These are phyloP conservation scores for Clitocybe nebularis DNA, from an alignment of 1,284 basidiomycete species.

Conservation along the genomic window DNA sequence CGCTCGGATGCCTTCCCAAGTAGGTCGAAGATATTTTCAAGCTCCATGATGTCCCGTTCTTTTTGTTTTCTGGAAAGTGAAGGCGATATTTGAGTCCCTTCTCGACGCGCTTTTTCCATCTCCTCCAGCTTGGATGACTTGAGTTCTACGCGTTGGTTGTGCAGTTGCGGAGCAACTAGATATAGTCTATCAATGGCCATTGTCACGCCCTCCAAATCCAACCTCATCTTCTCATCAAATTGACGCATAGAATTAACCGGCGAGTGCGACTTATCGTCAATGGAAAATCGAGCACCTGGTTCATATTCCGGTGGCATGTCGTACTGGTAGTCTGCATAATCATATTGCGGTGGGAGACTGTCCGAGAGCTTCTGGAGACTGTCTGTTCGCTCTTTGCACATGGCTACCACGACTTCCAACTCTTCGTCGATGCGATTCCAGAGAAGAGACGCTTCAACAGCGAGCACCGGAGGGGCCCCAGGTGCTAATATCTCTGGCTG, in stretches of 20 bases:
- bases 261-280: conserved; percentile 32
- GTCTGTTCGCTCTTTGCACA: conserved; percentile 59
- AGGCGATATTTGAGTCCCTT: conserved; percentile 22
- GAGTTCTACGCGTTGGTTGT: conserved; percentile 83
- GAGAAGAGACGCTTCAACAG: conserved; percentile 60
- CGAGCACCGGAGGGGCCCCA: conserved; percentile 44
- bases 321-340: conserved; percentile 41
- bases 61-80: conserved; percentile 42
- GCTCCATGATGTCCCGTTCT: conserved; percentile 46
- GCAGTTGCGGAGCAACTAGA: conserved; percentile 76
- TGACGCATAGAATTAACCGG: conserved; percentile 18
- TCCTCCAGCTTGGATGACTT: conserved; percentile 61
- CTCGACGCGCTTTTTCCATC: conserved; percentile 57
- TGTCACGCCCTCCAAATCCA: conserved; percentile 80
- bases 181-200: conserved; percentile 86
- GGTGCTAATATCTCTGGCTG: conserved; percentile 29
- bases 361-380: conserved; percentile 32
- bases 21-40: conserved; percentile 69
- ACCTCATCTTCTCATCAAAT: conserved; percentile 63
- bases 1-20: conserved; percentile 70
- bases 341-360: conserved; percentile 66
- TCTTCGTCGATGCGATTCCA: conserved; percentile 74
- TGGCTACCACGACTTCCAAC: conserved; percentile 60
- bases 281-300: conserved; percentile 25
- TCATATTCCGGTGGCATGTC: conserved; percentile 63